phyloP scores from a whole-genome alignment of 2,329 filamentous ascomycete genomes.

The Tolypocladium nubicola region DNA sequence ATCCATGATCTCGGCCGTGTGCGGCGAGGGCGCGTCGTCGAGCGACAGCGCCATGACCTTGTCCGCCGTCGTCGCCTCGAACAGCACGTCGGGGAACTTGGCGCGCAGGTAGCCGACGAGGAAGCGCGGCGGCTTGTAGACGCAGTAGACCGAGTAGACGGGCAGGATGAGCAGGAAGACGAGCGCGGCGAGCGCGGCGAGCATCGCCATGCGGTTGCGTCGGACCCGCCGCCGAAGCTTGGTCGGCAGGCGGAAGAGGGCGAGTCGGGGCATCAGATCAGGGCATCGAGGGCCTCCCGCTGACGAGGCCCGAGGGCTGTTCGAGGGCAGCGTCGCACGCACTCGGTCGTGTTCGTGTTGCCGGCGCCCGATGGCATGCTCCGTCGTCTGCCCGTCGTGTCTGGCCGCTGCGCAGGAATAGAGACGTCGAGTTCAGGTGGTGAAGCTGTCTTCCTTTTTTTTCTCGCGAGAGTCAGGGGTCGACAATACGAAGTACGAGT shows the following conservation, averaged over 20 bases:
- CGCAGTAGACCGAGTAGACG: conserved; percentile 45
- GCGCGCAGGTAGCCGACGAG: conserved; percentile 61
- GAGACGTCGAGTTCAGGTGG: not conserved
- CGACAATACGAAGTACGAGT: no score
- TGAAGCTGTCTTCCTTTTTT: not conserved
- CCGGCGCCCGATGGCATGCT: not conserved
- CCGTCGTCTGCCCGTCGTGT: not conserved
- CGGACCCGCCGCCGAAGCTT: conserved; percentile 47
- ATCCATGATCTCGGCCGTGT: conserved; percentile 60
- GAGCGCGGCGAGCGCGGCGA: conserved; percentile 29
- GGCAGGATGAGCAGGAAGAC: conserved; percentile 24
- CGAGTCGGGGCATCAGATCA: conserved; percentile 26
- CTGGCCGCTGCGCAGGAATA: not conserved
- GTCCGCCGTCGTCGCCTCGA: conserved; percentile 47
- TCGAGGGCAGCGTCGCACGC: not conserved
- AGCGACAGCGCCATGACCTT: conserved; percentile 75
- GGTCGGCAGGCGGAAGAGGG: conserved; percentile 43
- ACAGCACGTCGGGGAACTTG: conserved; percentile 71
- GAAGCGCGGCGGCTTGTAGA: conserved; percentile 72
- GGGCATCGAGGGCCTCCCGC: not conserved
- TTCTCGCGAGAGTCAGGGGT: not conserved
- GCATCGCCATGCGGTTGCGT: conserved; percentile 47
- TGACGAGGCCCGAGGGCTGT: not conserved
- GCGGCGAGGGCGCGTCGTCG: conserved; percentile 70
- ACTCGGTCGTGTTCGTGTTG: not conserved